Evolutionary conservation across 306 rosid species (phyloP).

Genomic region (Canavalia gladiata): DNA sequence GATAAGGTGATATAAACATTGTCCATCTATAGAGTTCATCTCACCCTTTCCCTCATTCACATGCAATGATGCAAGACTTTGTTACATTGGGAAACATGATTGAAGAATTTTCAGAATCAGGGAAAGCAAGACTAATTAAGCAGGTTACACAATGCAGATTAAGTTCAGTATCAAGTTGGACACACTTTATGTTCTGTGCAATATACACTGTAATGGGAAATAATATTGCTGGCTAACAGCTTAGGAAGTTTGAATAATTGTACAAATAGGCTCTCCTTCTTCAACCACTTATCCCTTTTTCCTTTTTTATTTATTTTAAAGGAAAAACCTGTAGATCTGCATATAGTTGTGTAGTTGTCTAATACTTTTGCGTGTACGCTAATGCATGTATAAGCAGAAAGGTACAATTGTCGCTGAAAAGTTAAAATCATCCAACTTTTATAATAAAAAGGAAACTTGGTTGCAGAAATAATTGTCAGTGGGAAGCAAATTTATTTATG

Average conservation of each 20-base stretch:
- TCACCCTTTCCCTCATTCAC: constrained; percentile 36
- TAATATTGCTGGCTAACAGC: constrained; percentile 3
- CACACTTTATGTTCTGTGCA: constrained; percentile 4
- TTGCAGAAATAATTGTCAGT: not conserved
- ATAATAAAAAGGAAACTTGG: constrained; percentile 1
- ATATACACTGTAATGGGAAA: not conserved
- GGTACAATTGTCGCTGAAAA: not conserved
- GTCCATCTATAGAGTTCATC: not conserved
- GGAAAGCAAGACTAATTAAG: constrained; percentile 29
- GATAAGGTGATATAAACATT: constrained; percentile 19
- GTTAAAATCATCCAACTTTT: not conserved
- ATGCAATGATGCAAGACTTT: constrained; percentile 26
- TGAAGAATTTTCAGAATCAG: constrained; percentile 39
- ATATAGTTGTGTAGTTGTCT: not conserved
- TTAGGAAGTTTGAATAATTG: constrained; percentile 6
- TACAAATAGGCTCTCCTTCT: constrained; percentile 17
- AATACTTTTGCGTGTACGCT: not conserved
- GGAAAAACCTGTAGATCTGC: not conserved
- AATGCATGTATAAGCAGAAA: constrained; percentile 3
- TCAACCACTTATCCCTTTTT: not conserved
- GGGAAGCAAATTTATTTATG: constrained; percentile 19
- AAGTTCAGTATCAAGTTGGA: constrained; percentile 31
- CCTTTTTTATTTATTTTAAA: not conserved
- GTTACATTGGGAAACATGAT: constrained; percentile 14
- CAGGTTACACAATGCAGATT: constrained; percentile 17